Base-by-base conservation (phyloP, 2,329 filamentous ascomycete genomes). In the Akanthomyces uredinophilus region DNA sequence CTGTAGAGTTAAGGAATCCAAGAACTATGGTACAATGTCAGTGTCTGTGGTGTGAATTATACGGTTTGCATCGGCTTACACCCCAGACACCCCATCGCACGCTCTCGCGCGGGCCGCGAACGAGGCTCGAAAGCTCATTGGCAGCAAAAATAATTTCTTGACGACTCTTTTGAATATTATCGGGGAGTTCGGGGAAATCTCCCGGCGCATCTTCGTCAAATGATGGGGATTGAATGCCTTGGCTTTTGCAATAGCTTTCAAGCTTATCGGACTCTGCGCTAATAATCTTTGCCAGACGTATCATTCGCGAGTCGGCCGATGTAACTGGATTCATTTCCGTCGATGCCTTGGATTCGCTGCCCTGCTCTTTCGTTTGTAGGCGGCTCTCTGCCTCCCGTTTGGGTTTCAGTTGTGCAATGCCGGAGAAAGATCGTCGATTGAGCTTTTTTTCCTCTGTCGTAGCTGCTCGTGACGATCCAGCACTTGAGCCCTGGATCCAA, bases 81-180 rank as follows among this genome's bases (percentile, higher is more conserved):
- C 76, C 79, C 81, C 79, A 83, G 59, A 79, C 74, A 57, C 78
- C 75, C 79, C 80, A 84, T 70, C 82, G 73, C 8, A 84, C 67
- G n/a, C 71, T 74, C 66, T 84, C 81, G 41, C 76, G 73, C 0
- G 82, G 81, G 0, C 82, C 82, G 24, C 79, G 75, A 18, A 80
- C 77, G 56, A 85, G 70, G 52, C 75, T 70, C 2, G 73, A 74
- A 16, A 85, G 73, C 65, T 83, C 79, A 61, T 73, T 77, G 2
- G 80, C 79, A 10, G 81, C 81, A 63, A 74, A 74, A 7, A 83
- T 74, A 56, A 84, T 74, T 61, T 79, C 77, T 60, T 77, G 74
- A 37, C 82, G 75, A 62, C 77, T 77, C 62, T 68, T 71, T 62
- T 78, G 76, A 16, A 83, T 72, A 2, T 82, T 75, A 1, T 75